Evolutionary conservation across 2,329 filamentous ascomycete genomes (phyloP).

Genomic region (Gyromitra esculenta): DNA sequence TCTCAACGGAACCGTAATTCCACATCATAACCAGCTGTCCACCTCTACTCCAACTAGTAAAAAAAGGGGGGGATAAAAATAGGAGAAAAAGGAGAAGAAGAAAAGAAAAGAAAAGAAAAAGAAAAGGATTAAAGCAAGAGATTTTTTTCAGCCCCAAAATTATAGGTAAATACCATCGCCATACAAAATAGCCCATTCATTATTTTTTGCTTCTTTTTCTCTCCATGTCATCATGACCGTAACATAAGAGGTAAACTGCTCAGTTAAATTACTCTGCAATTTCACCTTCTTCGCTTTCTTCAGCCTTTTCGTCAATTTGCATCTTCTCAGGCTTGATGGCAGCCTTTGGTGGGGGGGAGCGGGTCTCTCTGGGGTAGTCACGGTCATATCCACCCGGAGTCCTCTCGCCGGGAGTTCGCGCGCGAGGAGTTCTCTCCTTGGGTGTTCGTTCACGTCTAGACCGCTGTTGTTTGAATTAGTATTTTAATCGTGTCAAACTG

Average conservation of each 20-base stretch:
- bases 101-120: constrained; percentile 1
- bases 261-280: constrained; percentile 75
- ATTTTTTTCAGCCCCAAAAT: constrained; percentile 31
- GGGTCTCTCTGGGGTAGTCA: constrained; percentile 54
- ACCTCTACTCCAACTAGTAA: background rate
- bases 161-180: constrained; percentile 34
- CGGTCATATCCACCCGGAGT: constrained; percentile 53
- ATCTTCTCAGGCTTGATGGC: constrained; percentile 60
- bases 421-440: constrained; percentile 56
- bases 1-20: background rate
- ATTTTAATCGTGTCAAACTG: constrained; percentile 57
- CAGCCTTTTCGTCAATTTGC: constrained; percentile 74
- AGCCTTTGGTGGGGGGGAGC: constrained; percentile 36
- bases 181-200: constrained; percentile 28
- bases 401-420: constrained; percentile 51
- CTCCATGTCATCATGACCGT: constrained; percentile 4
- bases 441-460: constrained; percentile 70
- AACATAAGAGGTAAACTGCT: background rate
- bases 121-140: constrained; percentile 23
- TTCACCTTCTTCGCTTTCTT: constrained; percentile 96
- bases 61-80: no score
- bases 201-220: constrained; percentile 12
- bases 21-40: constrained; percentile 1
- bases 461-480: constrained; percentile 63
- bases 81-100: background rate